These are phyloP conservation scores for Tetragonia tetragonoides DNA, from an alignment of 148 eudicot species.

Conservation along the genomic window DNA sequence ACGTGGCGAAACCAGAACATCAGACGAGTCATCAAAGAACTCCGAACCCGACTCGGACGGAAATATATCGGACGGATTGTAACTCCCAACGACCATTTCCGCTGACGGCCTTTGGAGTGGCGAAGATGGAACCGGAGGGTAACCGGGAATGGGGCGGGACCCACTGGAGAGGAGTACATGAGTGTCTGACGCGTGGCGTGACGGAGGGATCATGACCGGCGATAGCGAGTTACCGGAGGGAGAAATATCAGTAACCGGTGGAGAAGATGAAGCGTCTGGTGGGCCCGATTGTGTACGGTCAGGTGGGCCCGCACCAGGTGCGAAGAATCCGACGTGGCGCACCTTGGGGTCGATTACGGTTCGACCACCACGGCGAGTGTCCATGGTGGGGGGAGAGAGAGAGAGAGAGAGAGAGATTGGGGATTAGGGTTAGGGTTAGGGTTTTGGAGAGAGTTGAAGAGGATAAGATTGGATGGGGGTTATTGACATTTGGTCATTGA, in stretches of 20 bases:
- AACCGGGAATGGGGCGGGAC: conserved; percentile 21
- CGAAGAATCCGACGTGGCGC: conserved; percentile 84
- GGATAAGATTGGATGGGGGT: conserved; percentile 11
- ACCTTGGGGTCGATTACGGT: conserved; percentile 84
- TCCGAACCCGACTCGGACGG: conserved; percentile 36
- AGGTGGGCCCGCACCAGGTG: conserved; percentile 49
- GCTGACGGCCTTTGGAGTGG: conserved; percentile 29
- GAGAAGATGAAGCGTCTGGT: conserved; percentile 32
- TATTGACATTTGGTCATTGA: not conserved
- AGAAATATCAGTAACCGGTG: conserved; percentile 38
- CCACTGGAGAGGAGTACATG: conserved; percentile 24
- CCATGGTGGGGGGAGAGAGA: conserved; percentile 37
- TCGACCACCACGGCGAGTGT: conserved; percentile 71
- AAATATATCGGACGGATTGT: conserved; percentile 53
- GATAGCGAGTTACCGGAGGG: conserved; percentile 60
- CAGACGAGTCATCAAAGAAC: conserved; percentile 34
- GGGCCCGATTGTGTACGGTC: conserved; percentile 53
- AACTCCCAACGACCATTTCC: conserved; percentile 52
- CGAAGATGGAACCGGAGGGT: conserved; percentile 21
- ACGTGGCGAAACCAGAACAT: conserved; percentile 25
- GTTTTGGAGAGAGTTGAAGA: not conserved
- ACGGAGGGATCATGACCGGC: conserved; percentile 93
- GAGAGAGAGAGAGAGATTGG: not conserved
- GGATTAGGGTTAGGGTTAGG: conserved; percentile 31
- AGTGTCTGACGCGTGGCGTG: conserved; percentile 62